Percentiles rank a stretch among this genome's conserved stretches.
These are phyloP conservation scores for Bruguiera hainesii DNA, from an alignment of 441 rosid genomes.

Conservation along the genomic window DNA sequence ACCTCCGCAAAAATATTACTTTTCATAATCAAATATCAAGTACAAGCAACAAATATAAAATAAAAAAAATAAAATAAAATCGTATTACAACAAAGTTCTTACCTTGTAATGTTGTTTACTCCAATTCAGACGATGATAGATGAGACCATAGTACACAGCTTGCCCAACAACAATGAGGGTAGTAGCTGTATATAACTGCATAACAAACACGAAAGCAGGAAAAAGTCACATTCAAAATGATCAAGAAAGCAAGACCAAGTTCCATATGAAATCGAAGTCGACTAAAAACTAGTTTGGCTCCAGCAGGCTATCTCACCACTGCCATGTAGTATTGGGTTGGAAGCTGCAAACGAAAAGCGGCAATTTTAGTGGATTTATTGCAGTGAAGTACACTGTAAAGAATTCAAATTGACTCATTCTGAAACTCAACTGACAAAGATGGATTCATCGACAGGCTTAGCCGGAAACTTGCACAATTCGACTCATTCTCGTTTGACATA, in stretches of 20 bases:
- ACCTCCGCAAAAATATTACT: too few species aligned
- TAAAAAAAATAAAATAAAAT: neutral
- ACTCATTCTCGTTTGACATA: neutral
- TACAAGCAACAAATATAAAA: neutral
- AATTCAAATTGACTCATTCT: neutral
- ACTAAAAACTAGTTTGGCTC: neutral
- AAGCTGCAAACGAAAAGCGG: constrained; percentile 57
- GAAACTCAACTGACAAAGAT: neutral
- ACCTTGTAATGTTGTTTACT: constrained; percentile 37
- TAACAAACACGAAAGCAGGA: constrained; percentile 13
- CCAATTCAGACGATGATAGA: constrained; percentile 45
- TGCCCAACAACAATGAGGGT: constrained; percentile 52
- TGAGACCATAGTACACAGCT: constrained; percentile 61
- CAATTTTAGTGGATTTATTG: constrained; percentile 16
- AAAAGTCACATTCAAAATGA: neutral
- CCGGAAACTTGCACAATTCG: neutral
- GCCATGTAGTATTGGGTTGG: constrained; percentile 86
- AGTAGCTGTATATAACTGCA: constrained; percentile 64
- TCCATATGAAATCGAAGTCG: neutral
- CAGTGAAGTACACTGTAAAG: neutral
- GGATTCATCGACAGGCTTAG: neutral
- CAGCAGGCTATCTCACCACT: constrained; percentile 35
- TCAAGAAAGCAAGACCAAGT: constrained; percentile 15
- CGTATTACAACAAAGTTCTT: constrained; percentile 9
- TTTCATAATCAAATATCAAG: too few species aligned